A percentile compares a stretch with the other conserved stretches of the same genome.
Evolutionary conservation across 352 stramenopile genomes (phyloP).

Genomic region (Pythium phragmiticola): DNA sequence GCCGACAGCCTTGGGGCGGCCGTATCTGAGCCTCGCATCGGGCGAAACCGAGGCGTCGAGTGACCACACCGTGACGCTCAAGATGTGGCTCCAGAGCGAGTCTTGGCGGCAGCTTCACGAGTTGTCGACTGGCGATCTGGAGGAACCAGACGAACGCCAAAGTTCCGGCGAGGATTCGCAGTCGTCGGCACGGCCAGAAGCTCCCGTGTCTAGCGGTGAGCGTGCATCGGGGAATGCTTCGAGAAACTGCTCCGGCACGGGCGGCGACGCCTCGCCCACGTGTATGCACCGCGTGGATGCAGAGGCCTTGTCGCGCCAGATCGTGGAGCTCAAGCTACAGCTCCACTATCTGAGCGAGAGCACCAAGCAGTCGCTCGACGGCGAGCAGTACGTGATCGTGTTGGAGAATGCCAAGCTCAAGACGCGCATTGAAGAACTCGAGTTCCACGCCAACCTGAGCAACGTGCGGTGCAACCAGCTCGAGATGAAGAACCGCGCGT

Average conservation of each 20-base stretch:
- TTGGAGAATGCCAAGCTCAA: slow-evolving; percentile 70
- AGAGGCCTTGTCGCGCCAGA: slow-evolving; percentile 59
- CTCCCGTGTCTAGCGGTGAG: neutral
- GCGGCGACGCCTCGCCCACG: slow-evolving; percentile 6
- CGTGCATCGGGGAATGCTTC: neutral
- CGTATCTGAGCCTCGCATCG: slow-evolving; percentile 35
- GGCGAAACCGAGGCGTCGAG: slow-evolving; percentile 7
- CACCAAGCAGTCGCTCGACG: slow-evolving; percentile 53
- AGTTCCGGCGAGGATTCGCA: neutral
- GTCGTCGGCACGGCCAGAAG: neutral
- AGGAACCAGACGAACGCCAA: slow-evolving; percentile 1
- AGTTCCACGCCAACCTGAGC: slow-evolving; percentile 62
- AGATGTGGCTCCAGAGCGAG: slow-evolving; percentile 59
- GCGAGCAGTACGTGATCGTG: slow-evolving; percentile 62
- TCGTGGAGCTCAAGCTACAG: slow-evolving; percentile 78
- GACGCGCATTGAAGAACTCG: slow-evolving; percentile 66
- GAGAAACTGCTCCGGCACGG: neutral
- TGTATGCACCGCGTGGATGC: slow-evolving; percentile 62
- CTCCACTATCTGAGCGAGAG: slow-evolving; percentile 70
- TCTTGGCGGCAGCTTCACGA: slow-evolving; percentile 25
- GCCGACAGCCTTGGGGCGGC: slow-evolving; percentile 31
- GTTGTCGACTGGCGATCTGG: neutral
- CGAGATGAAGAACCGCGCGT: slow-evolving; percentile 68
- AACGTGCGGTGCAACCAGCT: slow-evolving; percentile 61
- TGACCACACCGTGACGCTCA: slow-evolving; percentile 32